Conservation (phyloP, 2,329 filamentous ascomycete genomes). For the Trichoderma sp. region DNA sequence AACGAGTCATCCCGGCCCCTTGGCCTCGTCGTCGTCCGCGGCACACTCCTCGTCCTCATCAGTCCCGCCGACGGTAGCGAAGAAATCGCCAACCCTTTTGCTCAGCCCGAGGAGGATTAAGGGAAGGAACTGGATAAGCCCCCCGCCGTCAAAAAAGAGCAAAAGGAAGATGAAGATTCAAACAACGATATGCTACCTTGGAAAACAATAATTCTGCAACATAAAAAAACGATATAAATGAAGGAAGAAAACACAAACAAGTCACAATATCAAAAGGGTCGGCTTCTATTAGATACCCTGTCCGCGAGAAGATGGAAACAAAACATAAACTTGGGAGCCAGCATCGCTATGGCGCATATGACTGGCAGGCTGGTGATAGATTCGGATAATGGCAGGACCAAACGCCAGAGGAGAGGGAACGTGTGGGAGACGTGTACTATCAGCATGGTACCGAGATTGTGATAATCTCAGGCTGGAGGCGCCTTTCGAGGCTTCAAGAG, state of each 20-base stretch:
- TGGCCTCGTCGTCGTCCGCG: constrained; percentile 84
- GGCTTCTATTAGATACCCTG: not conserved
- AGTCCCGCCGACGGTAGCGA: constrained; percentile 93
- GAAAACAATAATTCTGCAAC: not conserved
- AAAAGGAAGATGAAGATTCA: not conserved
- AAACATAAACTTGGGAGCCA: not conserved
- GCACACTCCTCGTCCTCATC: constrained; percentile 88
- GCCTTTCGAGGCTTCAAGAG: not conserved
- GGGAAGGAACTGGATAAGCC: not conserved
- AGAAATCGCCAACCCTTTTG: constrained; percentile 91
- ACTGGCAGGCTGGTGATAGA: not conserved
- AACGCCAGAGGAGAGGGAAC: not conserved
- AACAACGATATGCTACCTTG: not conserved
- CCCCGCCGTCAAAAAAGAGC: not conserved
- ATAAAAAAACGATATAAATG: not conserved
- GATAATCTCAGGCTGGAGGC: not conserved
- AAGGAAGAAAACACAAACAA: not conserved
- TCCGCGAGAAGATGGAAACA: not conserved
- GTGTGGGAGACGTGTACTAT: not conserved
- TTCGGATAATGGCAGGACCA: not conserved
- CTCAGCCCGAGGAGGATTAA: constrained; percentile 65
- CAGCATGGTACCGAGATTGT: not conserved
- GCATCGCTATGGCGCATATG: not conserved
- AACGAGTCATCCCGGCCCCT: constrained; percentile 79
- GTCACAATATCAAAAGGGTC: not conserved